Percentiles rank a stretch among this genome's conserved stretches.
These are phyloP conservation scores for Naganishia onofrii DNA, from an alignment of 768 basidiomycete genomes.

Conservation along the genomic window DNA sequence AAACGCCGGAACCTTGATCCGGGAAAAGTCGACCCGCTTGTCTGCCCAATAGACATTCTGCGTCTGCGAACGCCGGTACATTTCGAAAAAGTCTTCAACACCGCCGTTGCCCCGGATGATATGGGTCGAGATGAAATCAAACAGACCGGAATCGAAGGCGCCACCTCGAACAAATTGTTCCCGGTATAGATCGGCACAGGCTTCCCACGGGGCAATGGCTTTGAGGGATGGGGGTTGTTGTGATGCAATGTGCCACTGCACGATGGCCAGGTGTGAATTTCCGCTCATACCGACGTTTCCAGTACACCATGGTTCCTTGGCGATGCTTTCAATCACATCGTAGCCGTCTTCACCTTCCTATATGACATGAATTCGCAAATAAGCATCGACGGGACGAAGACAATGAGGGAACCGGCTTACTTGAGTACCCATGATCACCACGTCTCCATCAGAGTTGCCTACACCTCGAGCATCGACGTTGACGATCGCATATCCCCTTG, in stretches of 20 bases:
- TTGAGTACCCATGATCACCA: slow-evolving; percentile 25
- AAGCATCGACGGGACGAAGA: background rate
- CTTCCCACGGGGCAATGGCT: slow-evolving; percentile 41
- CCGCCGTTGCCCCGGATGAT: slow-evolving; percentile 34
- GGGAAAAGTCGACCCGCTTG: slow-evolving; percentile 31
- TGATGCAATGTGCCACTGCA: slow-evolving; percentile 34
- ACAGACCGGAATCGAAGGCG: slow-evolving; percentile 32
- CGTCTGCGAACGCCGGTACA: slow-evolving; percentile 25
- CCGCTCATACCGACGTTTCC: slow-evolving; percentile 36
- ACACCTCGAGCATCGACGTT: slow-evolving; percentile 16
- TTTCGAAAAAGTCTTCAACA: slow-evolving; percentile 32
- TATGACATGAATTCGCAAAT: slow-evolving; percentile 14
- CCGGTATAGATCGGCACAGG: slow-evolving; percentile 31
- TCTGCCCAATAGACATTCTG: slow-evolving; percentile 32
- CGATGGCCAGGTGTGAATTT: slow-evolving; percentile 34
- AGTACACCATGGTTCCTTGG: slow-evolving; percentile 33
- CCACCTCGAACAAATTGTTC: slow-evolving; percentile 35
- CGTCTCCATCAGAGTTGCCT: slow-evolving; percentile 24
- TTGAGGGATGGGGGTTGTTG: slow-evolving; percentile 37
- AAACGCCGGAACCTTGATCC: slow-evolving; percentile 33
- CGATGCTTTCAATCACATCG: slow-evolving; percentile 33
- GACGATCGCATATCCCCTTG: slow-evolving; percentile 22
- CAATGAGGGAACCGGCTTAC: background rate
- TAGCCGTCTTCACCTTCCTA: slow-evolving; percentile 33
- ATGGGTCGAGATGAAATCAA: slow-evolving; percentile 33